Evolutionary conservation across 805 yeast genomes (phyloP), one percentile per base, ranked within the genome.

Genomic region (Kazachstania psychrophila): DNA sequence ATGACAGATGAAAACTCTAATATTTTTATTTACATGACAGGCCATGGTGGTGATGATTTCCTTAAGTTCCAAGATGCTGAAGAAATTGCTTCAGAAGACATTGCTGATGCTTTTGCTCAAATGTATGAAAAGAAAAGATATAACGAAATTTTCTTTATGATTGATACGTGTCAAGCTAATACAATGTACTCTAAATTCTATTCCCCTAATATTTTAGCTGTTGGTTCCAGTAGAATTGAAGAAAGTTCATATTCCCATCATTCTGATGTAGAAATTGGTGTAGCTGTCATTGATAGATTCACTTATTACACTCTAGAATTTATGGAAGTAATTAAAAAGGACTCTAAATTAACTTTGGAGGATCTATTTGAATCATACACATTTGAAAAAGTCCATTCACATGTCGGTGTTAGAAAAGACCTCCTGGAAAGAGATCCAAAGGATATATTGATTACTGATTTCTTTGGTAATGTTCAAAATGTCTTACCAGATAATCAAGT

Each of bases 1-100:
- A 64, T 88, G 42, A 86, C 97, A 0, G 97, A 92, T 64, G 96
- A 88, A 56, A 78, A 86, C 56, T 84, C 95, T 22, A 92, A 92
- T 58, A 86, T 92, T 34, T 84, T 92, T 60, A 81, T 92, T 19
- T 92, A 92, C 58, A 70, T 92, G 77, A 92, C 98, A 1, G 99
- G 99, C 17, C 99, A 92, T 60, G 99, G 99, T 17, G 99, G 99
- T 36, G 86, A 88, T 52, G 97, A 92, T 60, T 92, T 92, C 60
- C 71, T 92, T 51, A 92, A 92, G 61, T 92, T 92, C 60, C 99
- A 92, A 64, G 99, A 92, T 56, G 96, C 97, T 9, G 98, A 92
- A 58, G 98, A 92, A 53, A 87, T 92, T 40, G 87, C 95, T 2
- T 78, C 95, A 8, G 80, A 85, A 64, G 99, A 92, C 61, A 73